Evolutionary conservation across 31 red algal genomes (phyloP).

Genomic region (Endocladia muricata): DNA sequence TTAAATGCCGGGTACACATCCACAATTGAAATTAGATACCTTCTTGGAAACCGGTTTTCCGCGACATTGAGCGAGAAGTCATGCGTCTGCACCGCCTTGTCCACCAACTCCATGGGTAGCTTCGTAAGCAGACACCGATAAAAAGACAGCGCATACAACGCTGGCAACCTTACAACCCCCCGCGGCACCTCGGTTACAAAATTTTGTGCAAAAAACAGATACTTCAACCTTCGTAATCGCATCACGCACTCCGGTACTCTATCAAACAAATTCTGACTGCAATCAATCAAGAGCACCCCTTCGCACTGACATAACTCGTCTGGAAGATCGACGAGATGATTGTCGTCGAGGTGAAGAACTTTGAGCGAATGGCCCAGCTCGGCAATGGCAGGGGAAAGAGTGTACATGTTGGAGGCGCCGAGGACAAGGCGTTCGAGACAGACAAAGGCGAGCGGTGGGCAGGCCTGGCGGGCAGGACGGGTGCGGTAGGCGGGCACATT

Average conservation of each 20-base stretch:
- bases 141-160: constrained; percentile 2
- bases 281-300: constrained; percentile 17
- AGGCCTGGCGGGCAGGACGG: background rate
- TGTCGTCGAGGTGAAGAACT: constrained; percentile 41
- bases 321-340: constrained; percentile 5
- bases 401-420: constrained; percentile 6
- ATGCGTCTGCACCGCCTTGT: background rate
- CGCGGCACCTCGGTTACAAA: background rate
- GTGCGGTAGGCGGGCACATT: constrained; percentile 31
- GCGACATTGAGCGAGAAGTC: background rate
- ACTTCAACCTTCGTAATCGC: constrained; percentile 15
- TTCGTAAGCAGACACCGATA: background rate
- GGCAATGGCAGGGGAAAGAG: constrained; percentile 13
- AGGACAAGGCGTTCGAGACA: constrained; percentile 37
- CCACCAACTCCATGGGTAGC: background rate
- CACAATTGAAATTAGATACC: background rate
- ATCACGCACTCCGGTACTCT: constrained; percentile 6
- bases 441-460: constrained; percentile 16
- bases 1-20: background rate
- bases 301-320: background rate
- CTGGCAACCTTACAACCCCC: background rate
- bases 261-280: constrained; percentile 8
- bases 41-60: background rate
- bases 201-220: constrained; percentile 23
- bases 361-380: constrained; percentile 19